A percentile compares a stretch with the other conserved stretches of the same genome.
Conservation (phyloP, 164 flowering plant species). For the Annona cherimola region DNA sequence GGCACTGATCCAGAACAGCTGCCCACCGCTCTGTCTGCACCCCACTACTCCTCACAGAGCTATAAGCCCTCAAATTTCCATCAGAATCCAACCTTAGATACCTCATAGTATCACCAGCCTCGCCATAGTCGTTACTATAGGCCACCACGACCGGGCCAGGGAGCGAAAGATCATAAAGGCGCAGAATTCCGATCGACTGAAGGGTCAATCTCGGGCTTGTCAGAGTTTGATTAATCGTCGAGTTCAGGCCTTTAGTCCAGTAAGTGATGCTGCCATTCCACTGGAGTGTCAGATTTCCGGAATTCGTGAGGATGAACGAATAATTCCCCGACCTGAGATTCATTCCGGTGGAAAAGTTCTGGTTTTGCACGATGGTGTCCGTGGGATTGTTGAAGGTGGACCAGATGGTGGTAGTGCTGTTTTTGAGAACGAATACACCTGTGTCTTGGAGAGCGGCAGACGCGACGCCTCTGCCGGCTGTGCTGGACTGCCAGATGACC, state of each 20-base stretch:
- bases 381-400: constrained; percentile 35
- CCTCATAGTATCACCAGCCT: constrained; percentile 43
- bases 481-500: constrained; percentile 27
- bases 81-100: constrained; percentile 59
- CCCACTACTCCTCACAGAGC: constrained; percentile 34
- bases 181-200: constrained; percentile 43
- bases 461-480: constrained; percentile 23
- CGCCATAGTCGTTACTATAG: constrained; percentile 79
- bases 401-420: constrained; percentile 16
- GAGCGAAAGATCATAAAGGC: constrained; percentile 38
- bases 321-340: constrained; percentile 26
- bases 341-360: constrained; percentile 22
- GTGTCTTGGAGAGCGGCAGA: constrained; percentile 25
- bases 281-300: constrained; percentile 29
- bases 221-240: constrained; percentile 23
- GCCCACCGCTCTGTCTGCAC: constrained; percentile 44
- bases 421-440: constrained; percentile 17
- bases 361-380: constrained; percentile 29
- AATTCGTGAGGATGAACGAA: constrained; percentile 18
- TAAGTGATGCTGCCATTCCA: constrained; percentile 28
- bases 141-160: constrained; percentile 25
- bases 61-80: constrained; percentile 85
- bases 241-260: constrained; percentile 29
- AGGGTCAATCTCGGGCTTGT: constrained; percentile 46
- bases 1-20: constrained; percentile 75